phyloP scores from a whole-genome alignment of 75 land plant species.

The Picea glauca region DNA sequence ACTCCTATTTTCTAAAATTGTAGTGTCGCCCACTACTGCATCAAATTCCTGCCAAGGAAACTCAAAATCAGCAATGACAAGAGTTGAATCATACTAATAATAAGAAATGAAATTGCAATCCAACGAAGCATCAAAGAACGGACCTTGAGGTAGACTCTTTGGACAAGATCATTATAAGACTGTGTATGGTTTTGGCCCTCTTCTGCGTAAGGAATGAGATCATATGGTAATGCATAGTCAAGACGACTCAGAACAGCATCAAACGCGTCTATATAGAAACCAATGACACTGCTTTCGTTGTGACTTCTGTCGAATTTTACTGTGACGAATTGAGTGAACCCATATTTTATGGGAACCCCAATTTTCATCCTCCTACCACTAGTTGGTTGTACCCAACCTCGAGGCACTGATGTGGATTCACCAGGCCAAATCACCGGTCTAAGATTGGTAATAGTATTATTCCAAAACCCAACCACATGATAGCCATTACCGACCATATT shows the following conservation, averaged over 20 bases:
- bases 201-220: slow-evolving; percentile 29
- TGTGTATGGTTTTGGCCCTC: slow-evolving; percentile 15
- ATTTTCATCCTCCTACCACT: slow-evolving; percentile 21
- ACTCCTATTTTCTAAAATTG: too few species aligned
- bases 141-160: slow-evolving; percentile 52
- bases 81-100: too few species aligned
- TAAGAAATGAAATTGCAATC: too few species aligned
- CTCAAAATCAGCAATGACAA: too few species aligned
- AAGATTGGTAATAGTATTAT: not conserved
- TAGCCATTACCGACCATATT: slow-evolving; percentile 29
- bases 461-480: slow-evolving; percentile 26
- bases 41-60: slow-evolving; percentile 34
- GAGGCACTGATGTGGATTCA: slow-evolving; percentile 13
- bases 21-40: too few species aligned
- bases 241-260: slow-evolving; percentile 32
- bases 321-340: slow-evolving; percentile 20
- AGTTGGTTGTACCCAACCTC: slow-evolving; percentile 30
- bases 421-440: slow-evolving; percentile 38
- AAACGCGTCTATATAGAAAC: slow-evolving; percentile 60
- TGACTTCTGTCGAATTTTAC: too few species aligned
- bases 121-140: not conserved
- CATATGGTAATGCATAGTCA: slow-evolving; percentile 58
- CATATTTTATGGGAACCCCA: slow-evolving; percentile 31
- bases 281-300: slow-evolving; percentile 10
- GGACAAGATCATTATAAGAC: slow-evolving; percentile 39